Base-by-base conservation (phyloP, 2,329 filamentous ascomycete species). In the Dendrostoma leiphaemia region DNA sequence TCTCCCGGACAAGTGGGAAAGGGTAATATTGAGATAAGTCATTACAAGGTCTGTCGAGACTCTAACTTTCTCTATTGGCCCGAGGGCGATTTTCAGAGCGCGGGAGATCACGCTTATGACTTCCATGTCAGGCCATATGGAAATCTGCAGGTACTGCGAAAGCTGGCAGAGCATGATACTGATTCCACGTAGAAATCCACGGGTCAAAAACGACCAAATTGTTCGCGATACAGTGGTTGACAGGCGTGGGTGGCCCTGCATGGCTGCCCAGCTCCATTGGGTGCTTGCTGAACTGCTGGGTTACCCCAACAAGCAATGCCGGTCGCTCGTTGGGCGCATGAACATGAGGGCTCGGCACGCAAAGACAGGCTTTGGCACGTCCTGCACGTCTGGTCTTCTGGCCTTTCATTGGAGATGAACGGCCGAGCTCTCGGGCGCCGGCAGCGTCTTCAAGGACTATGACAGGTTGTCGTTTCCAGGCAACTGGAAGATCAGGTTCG, bases 171-270 rank as follows among this genome's bases (percentile, higher is more conserved):
- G n/a, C n/a, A n/a, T n/a, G n/a, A n/a, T n/a, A n/a, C n/a, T n/a
- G n/a, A n/a, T n/a, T n/a, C n/a, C n/a, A n/a, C n/a, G n/a, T n/a
- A n/a, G n/a, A n/a, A 6, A n/a, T 31, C 24, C 6, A 10, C 28
- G n/a, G n/a, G n/a, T n/a, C n/a, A n/a, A n/a, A n/a, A n/a, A n/a
- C n/a, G n/a, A n/a, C n/a, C n/a, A 37, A 21, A 9, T 28, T 13
- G 13, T 9, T 28, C 19, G 5, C 35, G 43, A 21, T 23, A 28
- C n/a, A 24, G 10, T 19, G 34, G 28, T 37, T 55, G 48, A 47
- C 48, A 47, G 32, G 48, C 45, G 32, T 46, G 34, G 26, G 40
- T 51, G 38, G 53, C 37, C 43, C 53, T 55, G 34, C 46, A 28
- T 32, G 23, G 48, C 23, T 35, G 29, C 48, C 41, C 41, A 55